Evolutionary conservation across 2,329 filamentous ascomycete species (phyloP).

Genomic region (Ceratocystis alfenasii): DNA sequence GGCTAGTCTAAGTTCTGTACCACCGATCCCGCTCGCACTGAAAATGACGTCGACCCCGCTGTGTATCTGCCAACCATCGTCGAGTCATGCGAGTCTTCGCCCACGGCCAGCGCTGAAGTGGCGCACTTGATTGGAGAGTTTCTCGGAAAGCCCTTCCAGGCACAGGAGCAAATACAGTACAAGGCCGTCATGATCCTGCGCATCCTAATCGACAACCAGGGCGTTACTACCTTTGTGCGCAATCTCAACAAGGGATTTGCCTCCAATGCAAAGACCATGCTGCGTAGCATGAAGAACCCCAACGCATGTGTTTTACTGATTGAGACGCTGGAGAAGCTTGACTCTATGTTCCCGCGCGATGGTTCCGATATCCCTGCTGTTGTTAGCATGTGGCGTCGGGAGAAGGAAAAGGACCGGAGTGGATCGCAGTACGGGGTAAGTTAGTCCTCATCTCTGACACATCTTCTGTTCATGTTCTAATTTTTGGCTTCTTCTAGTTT

Average conservation of each 20-base stretch:
- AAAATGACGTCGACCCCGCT: conserved; percentile 54
- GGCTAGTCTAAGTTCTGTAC: conserved; percentile 19
- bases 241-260: conserved; percentile 81
- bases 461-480: not conserved
- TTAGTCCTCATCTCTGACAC: conserved; percentile 17
- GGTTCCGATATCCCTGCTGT: conserved; percentile 17
- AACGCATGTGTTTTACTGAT: conserved; percentile 75
- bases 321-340: conserved; percentile 72
- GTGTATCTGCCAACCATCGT: conserved; percentile 87
- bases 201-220: conserved; percentile 86
- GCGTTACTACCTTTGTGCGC: conserved; percentile 67
- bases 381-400: conserved; percentile 78
- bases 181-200: conserved; percentile 92
- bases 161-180: conserved; percentile 65
- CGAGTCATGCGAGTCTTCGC: conserved; percentile 86
- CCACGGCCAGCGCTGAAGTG: conserved; percentile 68
- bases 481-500: not conserved
- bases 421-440: conserved; percentile 37
- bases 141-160: conserved; percentile 58
- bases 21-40: conserved; percentile 16
- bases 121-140: conserved; percentile 72
- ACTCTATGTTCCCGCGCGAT: conserved; percentile 31
- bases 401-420: conserved; percentile 56
- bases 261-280: conserved; percentile 58
- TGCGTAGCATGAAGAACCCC: conserved; percentile 58